Evolutionary conservation across 768 basidiomycete genomes (phyloP), one percentile per base, ranked within the genome.

Genomic region (Pleurotus eryngii): DNA sequence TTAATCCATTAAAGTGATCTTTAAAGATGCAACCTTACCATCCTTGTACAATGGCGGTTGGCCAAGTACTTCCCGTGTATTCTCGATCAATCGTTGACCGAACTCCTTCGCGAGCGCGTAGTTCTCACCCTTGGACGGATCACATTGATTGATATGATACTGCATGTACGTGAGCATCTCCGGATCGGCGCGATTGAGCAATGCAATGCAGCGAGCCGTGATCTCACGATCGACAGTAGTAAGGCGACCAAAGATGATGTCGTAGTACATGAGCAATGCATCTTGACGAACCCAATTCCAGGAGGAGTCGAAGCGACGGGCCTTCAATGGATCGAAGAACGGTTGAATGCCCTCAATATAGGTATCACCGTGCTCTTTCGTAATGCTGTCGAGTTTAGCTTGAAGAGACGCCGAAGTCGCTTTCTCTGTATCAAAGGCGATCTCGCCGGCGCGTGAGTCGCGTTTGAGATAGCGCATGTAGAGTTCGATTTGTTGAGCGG

Each of bases 281-380:
- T 97, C 95, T 75, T 99, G 97, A 59, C 96, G 88, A 46, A 90
- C 96, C 97, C 97, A 99, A 69, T 99, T 99, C 97, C 96, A 99
- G 5, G 90, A 94, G 2, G 96, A 98, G 69, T 98, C 95, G 78
- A 99, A 98, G 68, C 89, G 95, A 46, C 97, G 91, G 11, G 95
- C 97, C 74, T 99, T 98, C 65, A 98, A 79, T 2, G 92, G 87
- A 67, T 96, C 92, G 72, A 99, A 99, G 57, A 84, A 81, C 7
- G 97, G 97, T 67, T 95, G 90, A 59, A 98, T 95, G 45, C 97
- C 97, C 30, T 95, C 89, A 59, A 98, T 78, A 73, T 99, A 99
- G 0, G 79, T 70, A 57, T 98, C 95, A 26, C 97, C 97, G 63
- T 99, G 97, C 68, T 99, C 97, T 60, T 84, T 81, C 46, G 84